A percentile compares a stretch with the other conserved stretches of the same genome.
These are phyloP conservation scores for Peterozyma xylosa DNA, from an alignment of 805 yeast species.

Conservation along the genomic window DNA sequence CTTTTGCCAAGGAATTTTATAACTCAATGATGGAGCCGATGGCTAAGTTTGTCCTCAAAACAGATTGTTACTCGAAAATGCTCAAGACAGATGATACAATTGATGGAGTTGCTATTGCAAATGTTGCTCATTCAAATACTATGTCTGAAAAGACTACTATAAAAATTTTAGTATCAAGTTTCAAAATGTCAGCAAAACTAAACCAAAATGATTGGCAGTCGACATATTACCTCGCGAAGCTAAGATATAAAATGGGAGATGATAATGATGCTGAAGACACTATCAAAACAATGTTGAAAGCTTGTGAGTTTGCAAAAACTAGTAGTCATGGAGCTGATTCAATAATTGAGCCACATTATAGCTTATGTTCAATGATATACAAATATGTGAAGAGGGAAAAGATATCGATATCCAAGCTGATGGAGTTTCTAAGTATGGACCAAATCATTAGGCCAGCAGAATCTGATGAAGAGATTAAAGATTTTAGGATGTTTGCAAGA, in stretches of 20 bases:
- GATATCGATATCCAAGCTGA: slow-evolving; percentile 29
- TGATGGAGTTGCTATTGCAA: no score
- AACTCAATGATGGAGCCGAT: slow-evolving; percentile 56
- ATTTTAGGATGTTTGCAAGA: slow-evolving; percentile 24
- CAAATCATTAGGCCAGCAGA: slow-evolving; percentile 14
- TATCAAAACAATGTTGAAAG: slow-evolving; percentile 31
- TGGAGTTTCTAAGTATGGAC: slow-evolving; percentile 31
- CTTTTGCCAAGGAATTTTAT: slow-evolving; percentile 51
- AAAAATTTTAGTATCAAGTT: slow-evolving; percentile 32
- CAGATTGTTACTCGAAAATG: slow-evolving; percentile 28
- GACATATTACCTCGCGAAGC: slow-evolving; percentile 50
- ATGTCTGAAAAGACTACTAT: slow-evolving; percentile 19
- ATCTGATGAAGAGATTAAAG: slow-evolving; percentile 12
- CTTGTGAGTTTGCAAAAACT: slow-evolving; percentile 35
- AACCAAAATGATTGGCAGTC: slow-evolving; percentile 52
- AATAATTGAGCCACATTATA: slow-evolving; percentile 74
- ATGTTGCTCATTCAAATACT: neutral
- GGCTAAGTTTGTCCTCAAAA: slow-evolving; percentile 51
- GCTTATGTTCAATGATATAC: slow-evolving; percentile 46
- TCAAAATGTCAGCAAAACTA: slow-evolving; percentile 38
- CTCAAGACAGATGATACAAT: slow-evolving; percentile 6
- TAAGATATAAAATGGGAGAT: slow-evolving; percentile 17
- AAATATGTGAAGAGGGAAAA: slow-evolving; percentile 39
- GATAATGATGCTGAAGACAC: slow-evolving; percentile 21
- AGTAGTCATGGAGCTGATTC: slow-evolving; percentile 39